Conservation (phyloP, 2,329 filamentous ascomycete species). For the Trichoderma breve region DNA sequence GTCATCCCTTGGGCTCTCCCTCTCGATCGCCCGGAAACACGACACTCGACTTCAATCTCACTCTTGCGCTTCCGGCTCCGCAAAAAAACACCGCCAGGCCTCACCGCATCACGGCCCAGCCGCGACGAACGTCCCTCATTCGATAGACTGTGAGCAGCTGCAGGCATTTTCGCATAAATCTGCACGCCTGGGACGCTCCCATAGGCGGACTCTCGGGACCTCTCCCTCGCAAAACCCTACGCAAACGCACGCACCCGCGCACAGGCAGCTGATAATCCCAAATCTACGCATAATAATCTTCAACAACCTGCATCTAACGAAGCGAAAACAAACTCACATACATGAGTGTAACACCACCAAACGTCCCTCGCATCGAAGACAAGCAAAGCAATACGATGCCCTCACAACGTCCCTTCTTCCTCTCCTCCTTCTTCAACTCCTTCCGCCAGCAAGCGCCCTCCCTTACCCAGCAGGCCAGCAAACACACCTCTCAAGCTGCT, state of each 20-base stretch:
- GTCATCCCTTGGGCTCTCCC: conserved; percentile 1
- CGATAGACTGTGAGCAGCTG: neutral
- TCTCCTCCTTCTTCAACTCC: conserved; percentile 56
- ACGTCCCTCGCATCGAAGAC: neutral
- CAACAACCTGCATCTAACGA: neutral
- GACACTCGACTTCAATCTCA: neutral
- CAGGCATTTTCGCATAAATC: conserved; percentile 5
- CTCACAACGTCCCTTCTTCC: conserved; percentile 55
- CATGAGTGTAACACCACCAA: neutral
- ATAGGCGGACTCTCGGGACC: neutral
- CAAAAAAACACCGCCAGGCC: conserved; percentile 1
- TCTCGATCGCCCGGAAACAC: neutral
- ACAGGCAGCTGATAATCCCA: neutral
- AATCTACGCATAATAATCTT: neutral
- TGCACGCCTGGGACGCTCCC: neutral
- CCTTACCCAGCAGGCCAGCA: conserved; percentile 36
- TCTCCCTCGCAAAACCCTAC: neutral
- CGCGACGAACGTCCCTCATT: conserved; percentile 6
- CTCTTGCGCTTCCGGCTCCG: neutral
- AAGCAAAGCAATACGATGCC: conserved; percentile 38
- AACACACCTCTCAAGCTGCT: conserved; percentile 33
- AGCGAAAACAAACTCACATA: neutral
- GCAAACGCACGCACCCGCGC: neutral
- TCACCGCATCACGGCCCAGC: conserved; percentile 18
- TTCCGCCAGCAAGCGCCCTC: conserved; percentile 49